Base-by-base conservation (phyloP, 2,329 filamentous ascomycete genomes). In the Lasiodiplodia citricola region DNA sequence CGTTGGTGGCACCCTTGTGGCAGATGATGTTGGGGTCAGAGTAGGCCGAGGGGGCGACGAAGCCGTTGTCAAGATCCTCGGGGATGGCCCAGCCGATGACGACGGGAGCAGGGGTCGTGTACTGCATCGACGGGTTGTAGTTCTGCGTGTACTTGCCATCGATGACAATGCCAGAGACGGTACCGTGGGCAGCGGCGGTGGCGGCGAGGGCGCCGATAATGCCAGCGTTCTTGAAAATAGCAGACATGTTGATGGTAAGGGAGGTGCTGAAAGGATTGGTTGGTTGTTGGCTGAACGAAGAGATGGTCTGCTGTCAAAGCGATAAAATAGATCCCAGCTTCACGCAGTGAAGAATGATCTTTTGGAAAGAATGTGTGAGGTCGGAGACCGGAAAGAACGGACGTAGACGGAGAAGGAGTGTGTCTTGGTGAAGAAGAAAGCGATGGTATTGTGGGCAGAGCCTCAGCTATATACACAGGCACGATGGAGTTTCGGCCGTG, bases 1-100 rank as follows among this genome's bases (percentile, higher is more conserved):
- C 86, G n/a, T 84, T 83, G 37, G 83, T 82, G 37, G 85, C 88
- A 54, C 80, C 79, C 76, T 83, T 83, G 82, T 91, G 89, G 82
- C 88, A 90, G 79, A 88, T 87, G 71, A 90, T 89, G 74, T 89
- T 83, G 41, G 82, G 70, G 38, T 76, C 75, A 28, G 77, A 75
- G 78, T 87, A 89, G 69, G 79, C 78, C 51, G 75, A 73, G 1
- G 82, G 83, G 18, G 82, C 76, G 68, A 89, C 80, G 75, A 84
- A 89, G 37, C 87, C 87, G 71, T 85, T 81, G 73, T 88, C 86
- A 0, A 76, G 73, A 47, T 83, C 82, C 60, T 82, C 83, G 6
- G 80, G 76, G 56, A 83, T 84, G 18, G 81, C 81, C 88, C 88
- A 90, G 70, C 83, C 88, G 64, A 87, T 84, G 72, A 78, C 75